Conservation (phyloP, 306 rosid species). For the Castanospermum australe region DNA sequence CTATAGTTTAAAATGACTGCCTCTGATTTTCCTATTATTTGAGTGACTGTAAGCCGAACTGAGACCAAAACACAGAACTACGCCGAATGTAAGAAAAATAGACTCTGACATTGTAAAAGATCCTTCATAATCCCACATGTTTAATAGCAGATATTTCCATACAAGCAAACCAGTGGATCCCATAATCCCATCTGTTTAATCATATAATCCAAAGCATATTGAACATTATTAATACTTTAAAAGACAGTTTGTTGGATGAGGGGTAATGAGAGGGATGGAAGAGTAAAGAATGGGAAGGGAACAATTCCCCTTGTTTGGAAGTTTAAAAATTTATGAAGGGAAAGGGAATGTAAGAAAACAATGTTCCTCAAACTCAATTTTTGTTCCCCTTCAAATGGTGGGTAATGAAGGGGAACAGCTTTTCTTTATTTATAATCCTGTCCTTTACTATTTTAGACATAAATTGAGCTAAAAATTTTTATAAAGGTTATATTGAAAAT, state of each 20-base stretch:
- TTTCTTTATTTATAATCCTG: neutral
- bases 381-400: neutral
- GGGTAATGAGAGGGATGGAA: neutral
- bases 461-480: neutral
- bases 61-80: conserved; percentile 3
- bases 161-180: conserved; percentile 13
- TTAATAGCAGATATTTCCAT: neutral
- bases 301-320: neutral
- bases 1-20: neutral
- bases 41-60: conserved; percentile 2
- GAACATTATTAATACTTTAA: neutral
- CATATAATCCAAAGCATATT: neutral
- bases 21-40: neutral
- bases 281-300: neutral
- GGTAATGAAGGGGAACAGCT: neutral
- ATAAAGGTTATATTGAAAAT: neutral
- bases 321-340: neutral
- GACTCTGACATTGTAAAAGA: neutral
- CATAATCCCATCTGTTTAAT: neutral
- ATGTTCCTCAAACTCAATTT: neutral
- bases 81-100: neutral
- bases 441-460: neutral
- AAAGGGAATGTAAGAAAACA: conserved; percentile 9
- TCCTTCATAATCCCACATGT: no score
- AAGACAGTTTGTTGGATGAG: neutral